Percentiles rank a stretch among this genome's conserved stretches.
Evolutionary conservation across 2,329 filamentous ascomycete genomes (phyloP).

Genomic region (Botryotinia narcissicola): DNA sequence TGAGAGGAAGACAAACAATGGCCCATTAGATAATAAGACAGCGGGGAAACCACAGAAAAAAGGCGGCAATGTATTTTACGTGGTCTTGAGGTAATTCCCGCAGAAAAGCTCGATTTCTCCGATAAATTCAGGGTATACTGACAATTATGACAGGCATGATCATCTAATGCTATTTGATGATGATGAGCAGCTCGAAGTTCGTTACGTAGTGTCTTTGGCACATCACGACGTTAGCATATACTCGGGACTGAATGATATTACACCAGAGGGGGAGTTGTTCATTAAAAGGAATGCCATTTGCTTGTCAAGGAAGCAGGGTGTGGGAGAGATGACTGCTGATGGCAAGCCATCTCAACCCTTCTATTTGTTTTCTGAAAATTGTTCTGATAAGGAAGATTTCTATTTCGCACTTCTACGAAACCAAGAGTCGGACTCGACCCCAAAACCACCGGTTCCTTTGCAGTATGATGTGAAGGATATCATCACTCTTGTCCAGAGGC

Average conservation of each 20-base stretch:
- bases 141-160: slow-evolving; percentile 62
- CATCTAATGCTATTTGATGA: slow-evolving; percentile 98
- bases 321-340: slow-evolving; percentile 55
- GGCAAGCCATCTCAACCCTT: slow-evolving; percentile 72
- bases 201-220: slow-evolving; percentile 89
- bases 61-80: slow-evolving; percentile 88
- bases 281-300: slow-evolving; percentile 92
- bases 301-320: slow-evolving; percentile 63
- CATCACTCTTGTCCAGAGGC: slow-evolving; percentile 80
- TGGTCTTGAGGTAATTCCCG: slow-evolving; percentile 69
- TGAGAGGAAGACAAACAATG: slow-evolving; percentile 63
- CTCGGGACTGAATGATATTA: slow-evolving; percentile 66
- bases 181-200: slow-evolving; percentile 89
- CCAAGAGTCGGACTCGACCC: slow-evolving; percentile 66
- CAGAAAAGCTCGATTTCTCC: neutral
- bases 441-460: slow-evolving; percentile 64
- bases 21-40: slow-evolving; percentile 38
- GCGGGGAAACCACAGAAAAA: slow-evolving; percentile 45
- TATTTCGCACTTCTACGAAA: slow-evolving; percentile 89
- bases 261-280: slow-evolving; percentile 89
- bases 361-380: slow-evolving; percentile 91
- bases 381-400: slow-evolving; percentile 96
- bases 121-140: neutral
- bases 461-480: slow-evolving; percentile 83
- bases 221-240: slow-evolving; percentile 85